phyloP scores from a whole-genome alignment of 1,284 basidiomycete species.

The Cryptococcus sp. region DNA sequence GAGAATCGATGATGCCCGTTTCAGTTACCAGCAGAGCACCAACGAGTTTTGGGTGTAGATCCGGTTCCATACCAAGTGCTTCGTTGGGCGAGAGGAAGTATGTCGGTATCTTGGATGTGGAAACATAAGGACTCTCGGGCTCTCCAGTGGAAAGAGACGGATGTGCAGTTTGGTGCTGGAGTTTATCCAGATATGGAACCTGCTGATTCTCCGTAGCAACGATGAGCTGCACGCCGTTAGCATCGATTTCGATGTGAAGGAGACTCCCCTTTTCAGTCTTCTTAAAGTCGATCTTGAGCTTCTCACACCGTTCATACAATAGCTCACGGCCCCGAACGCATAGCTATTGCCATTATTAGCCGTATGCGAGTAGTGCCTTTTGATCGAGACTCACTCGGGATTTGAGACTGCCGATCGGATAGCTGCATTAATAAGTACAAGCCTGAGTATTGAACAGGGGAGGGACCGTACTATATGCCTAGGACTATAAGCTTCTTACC shows the following conservation, averaged over 20 bases:
- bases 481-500: neutral
- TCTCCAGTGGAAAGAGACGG: conserved; percentile 24
- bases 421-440: conserved; percentile 60
- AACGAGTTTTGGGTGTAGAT: conserved; percentile 65
- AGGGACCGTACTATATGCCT: conserved; percentile 19
- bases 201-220: conserved; percentile 65
- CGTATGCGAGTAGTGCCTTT: too few relatives aligned
- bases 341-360: conserved; percentile 46
- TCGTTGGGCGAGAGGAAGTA: conserved; percentile 67
- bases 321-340: conserved; percentile 83
- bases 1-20: conserved; percentile 89
- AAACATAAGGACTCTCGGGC: conserved; percentile 5
- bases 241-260: neutral
- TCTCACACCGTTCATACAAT: conserved; percentile 71
- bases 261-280: conserved; percentile 67
- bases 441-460: neutral
- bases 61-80: conserved; percentile 73
- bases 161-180: conserved; percentile 61
- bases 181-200: conserved; percentile 61
- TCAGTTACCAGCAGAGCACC: conserved; percentile 75
- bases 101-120: conserved; percentile 56
- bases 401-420: conserved; percentile 80
- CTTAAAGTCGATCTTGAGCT: conserved; percentile 62
- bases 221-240: conserved; percentile 54
- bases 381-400: conserved; percentile 45